A percentile compares a stretch with the other conserved stretches of the same genome.
These are phyloP conservation scores for Fomitiporia mediterranea DNA, from an alignment of 1,284 basidiomycete species.

Conservation along the genomic window DNA sequence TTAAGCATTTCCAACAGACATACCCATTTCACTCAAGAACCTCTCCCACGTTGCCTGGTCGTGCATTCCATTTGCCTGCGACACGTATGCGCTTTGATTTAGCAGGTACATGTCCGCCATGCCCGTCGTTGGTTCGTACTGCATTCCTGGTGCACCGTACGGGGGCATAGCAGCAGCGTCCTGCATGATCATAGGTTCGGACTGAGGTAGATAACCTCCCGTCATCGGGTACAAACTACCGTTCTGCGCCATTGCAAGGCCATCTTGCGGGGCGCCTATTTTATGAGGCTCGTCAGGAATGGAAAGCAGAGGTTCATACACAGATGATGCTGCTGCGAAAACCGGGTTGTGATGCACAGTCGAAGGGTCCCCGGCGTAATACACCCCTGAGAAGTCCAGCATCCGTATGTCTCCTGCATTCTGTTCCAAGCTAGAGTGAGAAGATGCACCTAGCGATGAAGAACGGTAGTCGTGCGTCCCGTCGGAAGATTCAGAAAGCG, in stretches of 20 bases:
- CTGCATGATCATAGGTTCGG: background rate
- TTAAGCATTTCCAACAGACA: background rate
- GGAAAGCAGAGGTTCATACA: background rate
- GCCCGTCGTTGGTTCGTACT: background rate
- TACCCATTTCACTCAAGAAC: slow-evolving; percentile 12
- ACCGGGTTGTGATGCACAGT: background rate
- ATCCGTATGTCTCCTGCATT: background rate
- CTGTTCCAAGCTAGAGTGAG: background rate
- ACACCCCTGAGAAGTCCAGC: slow-evolving; percentile 15
- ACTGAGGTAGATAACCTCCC: background rate
- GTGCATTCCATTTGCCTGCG: background rate
- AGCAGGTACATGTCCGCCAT: background rate
- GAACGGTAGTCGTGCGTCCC: background rate
- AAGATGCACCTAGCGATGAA: no score
- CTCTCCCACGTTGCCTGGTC: slow-evolving; percentile 6
- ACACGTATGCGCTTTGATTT: background rate
- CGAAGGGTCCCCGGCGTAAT: slow-evolving; percentile 1
- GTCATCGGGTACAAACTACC: background rate
- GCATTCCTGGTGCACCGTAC: slow-evolving; percentile 2
- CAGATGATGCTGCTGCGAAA: background rate
- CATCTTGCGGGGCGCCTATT: background rate
- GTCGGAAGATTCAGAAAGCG: slow-evolving; percentile 9
- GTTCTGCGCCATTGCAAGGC: background rate
- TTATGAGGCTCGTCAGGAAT: background rate
- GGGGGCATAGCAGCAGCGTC: background rate